Conservation (phyloP, 169 alveolate species). For the Amoebophrya sp. region DNA sequence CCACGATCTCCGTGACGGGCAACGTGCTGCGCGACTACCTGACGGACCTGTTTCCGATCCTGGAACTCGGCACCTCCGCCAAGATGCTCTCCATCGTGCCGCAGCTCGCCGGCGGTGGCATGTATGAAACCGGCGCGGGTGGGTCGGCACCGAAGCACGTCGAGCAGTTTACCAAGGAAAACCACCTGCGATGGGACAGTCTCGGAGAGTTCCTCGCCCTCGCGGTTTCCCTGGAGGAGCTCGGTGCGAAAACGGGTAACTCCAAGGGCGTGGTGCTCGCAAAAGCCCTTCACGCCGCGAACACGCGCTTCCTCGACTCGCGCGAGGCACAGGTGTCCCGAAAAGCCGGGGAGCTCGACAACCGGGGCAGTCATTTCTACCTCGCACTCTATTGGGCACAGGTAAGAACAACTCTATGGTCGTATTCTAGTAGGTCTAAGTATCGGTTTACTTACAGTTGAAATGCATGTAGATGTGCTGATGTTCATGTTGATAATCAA, state of each 20-base stretch:
- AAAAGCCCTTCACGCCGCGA: not conserved
- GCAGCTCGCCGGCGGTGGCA: conserved; percentile 46
- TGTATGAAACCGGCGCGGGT: conserved; percentile 52
- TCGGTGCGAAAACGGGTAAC: not conserved
- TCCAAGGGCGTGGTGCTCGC: not conserved
- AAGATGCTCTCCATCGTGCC: conserved; percentile 49
- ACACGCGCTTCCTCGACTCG: not conserved
- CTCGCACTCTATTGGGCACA: not conserved
- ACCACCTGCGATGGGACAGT: conserved; percentile 47
- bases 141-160: conserved; percentile 46
- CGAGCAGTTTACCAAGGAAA: conserved; percentile 42
- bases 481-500: not conserved
- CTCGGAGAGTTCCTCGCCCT: conserved; percentile 44
- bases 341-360: not conserved
- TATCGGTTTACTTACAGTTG: not conserved
- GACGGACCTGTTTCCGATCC: conserved; percentile 46
- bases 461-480: not conserved
- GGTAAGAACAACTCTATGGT: no score
- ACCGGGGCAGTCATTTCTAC: not conserved
- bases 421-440: no score
- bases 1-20: conserved; percentile 44
- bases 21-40: conserved; percentile 47
- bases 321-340: not conserved
- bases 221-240: conserved; percentile 33
- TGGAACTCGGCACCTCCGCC: conserved; percentile 48